Conservation (phyloP, 176 grass and related monocot genomes). For the Eleusine coracana region DNA sequence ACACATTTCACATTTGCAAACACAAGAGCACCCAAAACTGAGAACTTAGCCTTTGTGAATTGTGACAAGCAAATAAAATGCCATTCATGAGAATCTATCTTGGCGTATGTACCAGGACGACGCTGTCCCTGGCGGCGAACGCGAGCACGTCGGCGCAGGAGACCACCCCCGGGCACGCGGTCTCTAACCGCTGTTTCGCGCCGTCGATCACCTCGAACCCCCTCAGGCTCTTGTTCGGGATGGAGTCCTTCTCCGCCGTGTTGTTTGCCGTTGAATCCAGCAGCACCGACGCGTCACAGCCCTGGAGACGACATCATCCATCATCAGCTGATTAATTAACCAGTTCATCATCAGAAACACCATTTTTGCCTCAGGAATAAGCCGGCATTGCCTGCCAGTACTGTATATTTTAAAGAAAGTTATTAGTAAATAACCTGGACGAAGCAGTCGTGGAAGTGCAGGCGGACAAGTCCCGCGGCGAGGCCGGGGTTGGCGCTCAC, state of each 20-base stretch:
- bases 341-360: not conserved
- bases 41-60: not conserved
- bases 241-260: constrained; percentile 64
- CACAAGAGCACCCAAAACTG: not conserved
- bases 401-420: not conserved
- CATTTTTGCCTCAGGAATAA: not conserved
- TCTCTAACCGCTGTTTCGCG: constrained; percentile 56
- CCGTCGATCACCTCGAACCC: constrained; percentile 59
- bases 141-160: constrained; percentile 79
- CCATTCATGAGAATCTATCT: no score
- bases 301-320: constrained; percentile 22
- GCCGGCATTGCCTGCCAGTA: constrained; percentile 33
- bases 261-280: constrained; percentile 49
- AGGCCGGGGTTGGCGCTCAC: constrained; percentile 41
- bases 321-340: not conserved
- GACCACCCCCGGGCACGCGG: constrained; percentile 46
- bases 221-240: constrained; percentile 57
- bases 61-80: not conserved
- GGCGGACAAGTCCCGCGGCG: constrained; percentile 58
- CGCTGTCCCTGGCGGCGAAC: constrained; percentile 66
- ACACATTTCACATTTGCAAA: not conserved
- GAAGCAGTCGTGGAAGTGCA: constrained; percentile 90
- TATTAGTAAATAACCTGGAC: constrained; percentile 31
- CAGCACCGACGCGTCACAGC: constrained; percentile 69
- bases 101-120: constrained; percentile 49